phyloP scores from a whole-genome alignment of 2,329 filamentous ascomycete species.

The Fusarium poae region DNA sequence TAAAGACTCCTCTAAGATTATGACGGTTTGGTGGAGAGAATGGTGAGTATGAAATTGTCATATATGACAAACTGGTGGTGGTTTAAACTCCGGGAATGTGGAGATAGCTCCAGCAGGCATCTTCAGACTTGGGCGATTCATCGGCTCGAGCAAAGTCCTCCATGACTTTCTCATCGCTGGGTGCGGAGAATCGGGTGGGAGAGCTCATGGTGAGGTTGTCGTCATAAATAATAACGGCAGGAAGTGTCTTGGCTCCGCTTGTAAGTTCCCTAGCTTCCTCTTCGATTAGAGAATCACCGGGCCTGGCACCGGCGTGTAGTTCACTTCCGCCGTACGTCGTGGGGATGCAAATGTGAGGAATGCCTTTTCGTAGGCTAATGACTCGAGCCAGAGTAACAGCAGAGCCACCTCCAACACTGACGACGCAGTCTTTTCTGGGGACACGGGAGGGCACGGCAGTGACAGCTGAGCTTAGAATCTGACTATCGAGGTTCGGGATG shows the following conservation, averaged over 20 bases:
- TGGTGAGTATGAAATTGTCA: background rate
- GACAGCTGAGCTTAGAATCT: constrained; percentile 53
- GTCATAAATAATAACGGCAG: constrained; percentile 56
- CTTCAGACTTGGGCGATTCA: constrained; percentile 39
- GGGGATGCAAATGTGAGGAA: constrained; percentile 70
- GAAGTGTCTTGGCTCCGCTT: constrained; percentile 32
- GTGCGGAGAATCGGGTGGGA: constrained; percentile 49
- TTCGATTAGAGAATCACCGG: background rate
- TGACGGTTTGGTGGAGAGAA: constrained; percentile 15
- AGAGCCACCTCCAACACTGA: constrained; percentile 73
- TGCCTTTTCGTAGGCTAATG: constrained; percentile 63
- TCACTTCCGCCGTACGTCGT: constrained; percentile 72
- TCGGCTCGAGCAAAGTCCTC: constrained; percentile 34
- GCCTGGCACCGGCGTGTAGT: constrained; percentile 53
- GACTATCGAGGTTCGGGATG: constrained; percentile 52
- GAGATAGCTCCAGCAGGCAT: constrained; percentile 54
- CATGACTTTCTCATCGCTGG: constrained; percentile 40
- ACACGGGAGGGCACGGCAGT: constrained; percentile 42
- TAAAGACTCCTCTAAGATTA: constrained; percentile 21
- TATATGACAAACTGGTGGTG: background rate
- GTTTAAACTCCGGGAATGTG: constrained; percentile 55
- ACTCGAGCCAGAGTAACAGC: constrained; percentile 71
- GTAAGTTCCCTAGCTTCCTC: background rate
- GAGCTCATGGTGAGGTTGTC: constrained; percentile 52
- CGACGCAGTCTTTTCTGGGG: constrained; percentile 64